Evolutionary conservation across 2,329 filamentous ascomycete species (phyloP).

Genomic region (Ceratocystis smalleyi): DNA sequence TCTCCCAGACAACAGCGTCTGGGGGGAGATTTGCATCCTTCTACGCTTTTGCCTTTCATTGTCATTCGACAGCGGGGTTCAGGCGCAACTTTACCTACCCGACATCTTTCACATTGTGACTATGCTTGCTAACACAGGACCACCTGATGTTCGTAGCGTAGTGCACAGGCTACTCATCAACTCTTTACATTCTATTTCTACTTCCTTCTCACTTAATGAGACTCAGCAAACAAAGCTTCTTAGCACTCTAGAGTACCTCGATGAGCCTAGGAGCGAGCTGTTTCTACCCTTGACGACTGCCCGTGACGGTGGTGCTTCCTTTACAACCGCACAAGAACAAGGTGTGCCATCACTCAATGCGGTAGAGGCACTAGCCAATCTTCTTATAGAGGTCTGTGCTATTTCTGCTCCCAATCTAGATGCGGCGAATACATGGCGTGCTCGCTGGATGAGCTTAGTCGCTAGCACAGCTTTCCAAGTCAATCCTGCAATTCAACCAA

Average conservation of each 20-base stretch:
- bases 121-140: slow-evolving; percentile 52
- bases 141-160: slow-evolving; percentile 38
- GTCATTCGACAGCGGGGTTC: slow-evolving; percentile 52
- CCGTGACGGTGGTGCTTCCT: slow-evolving; percentile 39
- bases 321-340: slow-evolving; percentile 33
- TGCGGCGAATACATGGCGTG: slow-evolving; percentile 52
- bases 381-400: slow-evolving; percentile 48
- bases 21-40: slow-evolving; percentile 53
- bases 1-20: slow-evolving; percentile 51
- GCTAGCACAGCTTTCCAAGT: slow-evolving; percentile 59
- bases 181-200: slow-evolving; percentile 51
- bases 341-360: slow-evolving; percentile 14
- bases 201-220: slow-evolving; percentile 48
- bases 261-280: slow-evolving; percentile 43
- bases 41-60: slow-evolving; percentile 50
- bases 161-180: slow-evolving; percentile 52
- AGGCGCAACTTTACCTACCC: slow-evolving; percentile 51
- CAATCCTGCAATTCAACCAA: slow-evolving; percentile 54
- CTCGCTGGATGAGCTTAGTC: slow-evolving; percentile 58
- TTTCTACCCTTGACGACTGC: slow-evolving; percentile 26
- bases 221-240: slow-evolving; percentile 39
- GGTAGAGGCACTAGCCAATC: slow-evolving; percentile 40
- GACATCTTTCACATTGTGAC: slow-evolving; percentile 57
- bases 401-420: slow-evolving; percentile 49
- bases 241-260: slow-evolving; percentile 40